phyloP scores from a whole-genome alignment of 2,329 filamentous ascomycete species.

The Periconia macrospinosa region DNA sequence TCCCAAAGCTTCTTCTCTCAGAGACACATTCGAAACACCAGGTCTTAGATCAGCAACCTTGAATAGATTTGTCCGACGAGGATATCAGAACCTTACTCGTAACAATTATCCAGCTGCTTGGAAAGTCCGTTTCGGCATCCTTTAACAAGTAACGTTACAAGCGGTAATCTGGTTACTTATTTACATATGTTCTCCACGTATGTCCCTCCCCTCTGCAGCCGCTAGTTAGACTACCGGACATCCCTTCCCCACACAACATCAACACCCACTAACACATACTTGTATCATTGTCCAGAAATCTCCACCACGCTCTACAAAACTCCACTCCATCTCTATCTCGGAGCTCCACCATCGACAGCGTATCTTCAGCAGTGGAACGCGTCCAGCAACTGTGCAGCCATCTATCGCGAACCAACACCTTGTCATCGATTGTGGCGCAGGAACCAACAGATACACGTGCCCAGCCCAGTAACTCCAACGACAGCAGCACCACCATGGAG shows the following conservation, averaged over 20 bases:
- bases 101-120: too few species aligned
- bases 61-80: too few species aligned
- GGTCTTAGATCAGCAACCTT: too few species aligned
- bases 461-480: not conserved
- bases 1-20: too few species aligned
- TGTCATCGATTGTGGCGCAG: not conserved
- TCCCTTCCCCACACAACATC: not conserved
- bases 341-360: conserved; percentile 1
- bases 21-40: too few species aligned
- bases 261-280: not conserved
- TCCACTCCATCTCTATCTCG: not conserved
- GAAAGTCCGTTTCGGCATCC: too few species aligned
- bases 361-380: conserved; percentile 1
- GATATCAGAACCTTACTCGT: too few species aligned
- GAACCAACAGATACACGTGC: not conserved
- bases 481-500: too few species aligned
- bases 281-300: not conserved
- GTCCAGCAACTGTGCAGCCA: conserved; percentile 11
- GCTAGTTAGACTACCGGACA: not conserved
- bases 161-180: too few species aligned
- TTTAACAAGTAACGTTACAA: too few species aligned
- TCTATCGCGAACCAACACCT: conserved; percentile 7
- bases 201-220: not conserved
- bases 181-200: conserved; percentile 5
- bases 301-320: not conserved